Base-by-base conservation (phyloP, 2,329 filamentous ascomycete genomes). In the Calycina marina region DNA sequence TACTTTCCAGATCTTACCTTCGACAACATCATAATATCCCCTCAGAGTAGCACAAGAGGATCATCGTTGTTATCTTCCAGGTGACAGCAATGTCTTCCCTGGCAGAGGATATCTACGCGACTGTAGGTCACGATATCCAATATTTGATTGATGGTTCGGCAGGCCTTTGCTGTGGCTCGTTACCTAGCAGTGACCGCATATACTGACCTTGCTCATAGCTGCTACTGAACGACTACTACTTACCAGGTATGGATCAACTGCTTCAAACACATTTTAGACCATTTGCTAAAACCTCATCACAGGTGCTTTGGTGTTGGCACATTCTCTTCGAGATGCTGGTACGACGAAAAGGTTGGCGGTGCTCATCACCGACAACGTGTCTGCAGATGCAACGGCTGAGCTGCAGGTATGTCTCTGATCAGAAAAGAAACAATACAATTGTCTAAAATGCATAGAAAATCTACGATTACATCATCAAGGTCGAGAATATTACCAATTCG, bases 221-320 rank as follows among this genome's bases (percentile, higher is more conserved):
- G 56, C 72, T 96, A 35, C 65, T 93, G 61, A 93, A 73, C 61
- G 86, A 98, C 60, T 71, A 71, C 41, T 98, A 98, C 58, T 72
- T 98, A 31, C 88, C 90, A 55, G 86, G 86, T 92, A 18, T 34
- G n/a, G 39, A 30, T 26, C 30, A 24, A 33, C 34, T 40, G 18
- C 12, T 4, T 12, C n/a, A n/a, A n/a, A n/a, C n/a, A n/a, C n/a
- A n/a, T 16, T 32, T 33, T 28, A 31, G 14, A 16, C 27, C 38
- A 39, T 36, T 40, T 32, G 42, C 36, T 32, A 14, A 36, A 40
- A 36, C 41, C 46, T 48, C 43, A 31, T 29, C 43, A 22, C 45
- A 93, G 88, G 90, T 56, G 88, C 86, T 38, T 73, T 90, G 47
- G 86, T 98, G 28, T 74, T 98, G 42, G 86, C 85, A 40, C 86